Base-by-base conservation (phyloP, 208 protist species). In the Crithidia expoeki region DNA sequence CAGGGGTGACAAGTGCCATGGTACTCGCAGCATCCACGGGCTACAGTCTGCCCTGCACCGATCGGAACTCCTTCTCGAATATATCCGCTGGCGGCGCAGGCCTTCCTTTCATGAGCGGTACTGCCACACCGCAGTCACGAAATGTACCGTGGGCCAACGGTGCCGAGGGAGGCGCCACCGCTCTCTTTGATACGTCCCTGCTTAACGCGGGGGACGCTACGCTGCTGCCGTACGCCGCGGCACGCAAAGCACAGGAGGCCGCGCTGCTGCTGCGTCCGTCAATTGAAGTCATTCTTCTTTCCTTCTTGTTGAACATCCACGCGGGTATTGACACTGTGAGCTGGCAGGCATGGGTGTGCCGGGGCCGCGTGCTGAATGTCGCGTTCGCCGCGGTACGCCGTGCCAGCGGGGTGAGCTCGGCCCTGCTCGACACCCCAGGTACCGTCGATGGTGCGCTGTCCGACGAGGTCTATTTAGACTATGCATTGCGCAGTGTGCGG, bases 401-500 rank as follows among this genome's bases (percentile, higher is more conserved):
- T 25, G 79, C 83, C n/a, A 58, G 77, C 42, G 34, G 69, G 19
- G 57, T 75, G 34, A 78, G 78, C 16, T 89, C 85, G 6, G 84
- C 65, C 14, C 75, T 90, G 9, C 60, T 95, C 16, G 80, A 92
- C 60, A 77, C 90, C 6, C 85, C 90, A 2, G 88, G 72, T 0
- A 89, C 68, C 28, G 42, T 79, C 19, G 82, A 92, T 55, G 87
- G 88, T 9, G 40, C 80, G 9, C 76, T 95, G 10, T 89, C 85
- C 2, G 90, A 95, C 63, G 88, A 93, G 63, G 84, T 93, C 21
- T 95, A 95, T 64, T 79, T 95, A 12, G 71, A 69, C 53, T 80
- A 72, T 51, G 84, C 86, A 16, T 53, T 92, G 72, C 71, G 68
- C 32, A 65, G 68, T 36, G 65, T 79, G 21, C 73, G 83, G 25